Base-by-base conservation (phyloP, 164 flowering plant species). In the Saururus chinensis region DNA sequence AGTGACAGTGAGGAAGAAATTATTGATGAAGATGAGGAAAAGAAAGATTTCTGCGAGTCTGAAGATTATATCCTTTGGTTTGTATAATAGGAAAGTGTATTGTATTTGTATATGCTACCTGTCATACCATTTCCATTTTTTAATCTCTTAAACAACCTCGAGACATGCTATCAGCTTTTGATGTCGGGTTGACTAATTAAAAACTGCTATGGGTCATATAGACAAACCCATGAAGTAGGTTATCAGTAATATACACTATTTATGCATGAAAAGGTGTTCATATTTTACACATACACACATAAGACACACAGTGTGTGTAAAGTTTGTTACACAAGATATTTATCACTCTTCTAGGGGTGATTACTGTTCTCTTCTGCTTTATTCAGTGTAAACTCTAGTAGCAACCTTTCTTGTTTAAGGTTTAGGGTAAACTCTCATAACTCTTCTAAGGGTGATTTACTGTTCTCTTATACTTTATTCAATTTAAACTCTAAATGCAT, bases 1-100 rank as follows among this genome's bases (percentile, higher is more conserved):
- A 95, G 99, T 72, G 99, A 95, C 68, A 95, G 99, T 69, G 98
- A 91, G 74, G 97, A 95, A 70, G 99, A 95, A 72, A 72, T 67
- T 9, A 64, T 76, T 63, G 97, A 84, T 0, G 96, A 88, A 0
- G 96, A 90, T 65, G 99, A 95, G 48, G 96, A 88, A 40, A 91
- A 87, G 69, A 83, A 79, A 71, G 90, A 83, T 53, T 95, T 85
- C 74, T 69, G 57, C 23, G 82, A 80, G 20, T 70, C 74, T 66
- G 99, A 95, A 80, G 95, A 89, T 75, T 86, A 77, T 73, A 81
- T 95, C 65, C 77, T 95, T 60, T 78, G 96, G 99, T 95, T 77
- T 75, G 98, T 82, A 76, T 73, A 67, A 57, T 26, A 21, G 57
- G 13, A 21, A 54, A 54, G 0, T 23, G 26, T 21, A 45, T 12